Conservation (phyloP, 305 asterid genomes). For the Withania somnifera region DNA sequence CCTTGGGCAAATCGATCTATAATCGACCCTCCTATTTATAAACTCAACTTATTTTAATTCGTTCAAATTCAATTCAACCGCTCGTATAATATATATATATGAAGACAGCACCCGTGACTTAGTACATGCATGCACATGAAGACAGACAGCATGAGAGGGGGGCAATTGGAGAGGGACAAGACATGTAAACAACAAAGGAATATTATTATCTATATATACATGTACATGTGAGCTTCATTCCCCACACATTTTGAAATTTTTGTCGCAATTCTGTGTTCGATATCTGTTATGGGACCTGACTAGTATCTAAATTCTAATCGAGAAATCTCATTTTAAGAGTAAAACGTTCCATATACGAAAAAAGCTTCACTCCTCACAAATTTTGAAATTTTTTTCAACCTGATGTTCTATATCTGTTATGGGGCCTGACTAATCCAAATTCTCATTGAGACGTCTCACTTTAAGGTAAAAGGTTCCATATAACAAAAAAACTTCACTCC, state of each 20-base stretch:
- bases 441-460: no score
- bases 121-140: slow-evolving; percentile 6
- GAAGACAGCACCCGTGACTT: slow-evolving; percentile 1
- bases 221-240: not conserved
- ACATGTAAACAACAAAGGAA: slow-evolving; percentile 2
- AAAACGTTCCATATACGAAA: not conserved
- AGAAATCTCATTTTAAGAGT: no score
- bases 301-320: not conserved
- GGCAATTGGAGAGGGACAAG: slow-evolving; percentile 5
- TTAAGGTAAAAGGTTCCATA: no score
- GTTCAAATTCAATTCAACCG: not conserved
- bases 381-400: no score
- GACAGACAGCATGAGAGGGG: not conserved
- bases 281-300: fast-evolving
- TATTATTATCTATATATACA: not conserved
- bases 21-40: not conserved
- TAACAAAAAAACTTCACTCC: no score
- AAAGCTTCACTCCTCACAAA: no score
- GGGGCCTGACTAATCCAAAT: no score
- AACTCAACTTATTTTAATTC: not conserved
- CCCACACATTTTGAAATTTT: not conserved
- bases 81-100: no score
- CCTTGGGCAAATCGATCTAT: no score
- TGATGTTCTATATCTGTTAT: no score
- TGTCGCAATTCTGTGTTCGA: fast-evolving